Evolutionary conservation across 225 moss, liverwort and hornwort species (phyloP).

Genomic region (Thuidium tamariscinum): DNA sequence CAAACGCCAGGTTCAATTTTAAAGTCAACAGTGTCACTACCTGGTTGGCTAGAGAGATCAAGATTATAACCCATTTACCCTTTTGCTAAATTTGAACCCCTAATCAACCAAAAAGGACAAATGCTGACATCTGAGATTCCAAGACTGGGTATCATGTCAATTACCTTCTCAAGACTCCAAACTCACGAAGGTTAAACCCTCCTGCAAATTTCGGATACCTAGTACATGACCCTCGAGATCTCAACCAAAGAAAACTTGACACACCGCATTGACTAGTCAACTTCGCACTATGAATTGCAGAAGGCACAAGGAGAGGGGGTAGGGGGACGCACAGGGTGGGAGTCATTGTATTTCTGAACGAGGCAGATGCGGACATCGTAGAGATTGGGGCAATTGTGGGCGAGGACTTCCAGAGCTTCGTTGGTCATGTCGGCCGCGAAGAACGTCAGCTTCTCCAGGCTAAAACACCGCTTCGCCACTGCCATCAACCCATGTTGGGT

Average conservation of each 20-base stretch:
- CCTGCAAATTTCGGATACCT: background rate
- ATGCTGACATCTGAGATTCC: background rate
- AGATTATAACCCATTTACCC: too few relatives aligned
- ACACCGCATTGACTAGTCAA: background rate
- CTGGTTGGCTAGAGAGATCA: background rate
- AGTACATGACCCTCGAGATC: background rate
- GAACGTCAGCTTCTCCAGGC: slow-evolving; percentile 23
- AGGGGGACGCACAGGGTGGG: slow-evolving; percentile 28
- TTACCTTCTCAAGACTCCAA: background rate
- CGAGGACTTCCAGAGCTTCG: slow-evolving; percentile 35
- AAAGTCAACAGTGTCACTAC: background rate
- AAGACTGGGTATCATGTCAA: background rate
- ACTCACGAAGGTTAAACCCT: background rate
- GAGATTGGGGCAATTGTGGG: slow-evolving; percentile 34
- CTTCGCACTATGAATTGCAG: background rate
- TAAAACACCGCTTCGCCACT: slow-evolving; percentile 29
- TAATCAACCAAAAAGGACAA: background rate
- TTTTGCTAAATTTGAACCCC: background rate
- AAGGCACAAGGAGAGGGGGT: too few relatives aligned
- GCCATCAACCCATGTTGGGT: slow-evolving; percentile 44
- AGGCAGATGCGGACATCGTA: slow-evolving; percentile 53
- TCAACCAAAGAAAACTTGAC: background rate
- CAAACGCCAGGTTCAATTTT: background rate
- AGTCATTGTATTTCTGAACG: slow-evolving; percentile 20
- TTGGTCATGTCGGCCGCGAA: slow-evolving; percentile 50